A percentile compares a stretch with the other conserved stretches of the same genome.
These are phyloP conservation scores for Marsdenia floribunda DNA, from an alignment of 257 asterid species.

Conservation along the genomic window DNA sequence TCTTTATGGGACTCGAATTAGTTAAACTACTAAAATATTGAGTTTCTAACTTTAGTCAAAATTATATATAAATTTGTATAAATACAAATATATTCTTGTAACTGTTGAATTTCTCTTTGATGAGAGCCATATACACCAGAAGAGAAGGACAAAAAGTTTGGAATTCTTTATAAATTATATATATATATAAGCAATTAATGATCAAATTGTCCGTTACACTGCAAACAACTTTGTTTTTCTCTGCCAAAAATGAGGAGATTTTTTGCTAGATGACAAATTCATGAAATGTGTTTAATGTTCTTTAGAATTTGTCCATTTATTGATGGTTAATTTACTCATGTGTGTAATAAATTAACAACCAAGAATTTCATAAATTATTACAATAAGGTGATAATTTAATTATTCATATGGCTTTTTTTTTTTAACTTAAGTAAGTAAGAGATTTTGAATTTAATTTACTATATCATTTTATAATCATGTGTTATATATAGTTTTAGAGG, in stretches of 20 bases:
- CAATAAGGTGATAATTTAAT: no score
- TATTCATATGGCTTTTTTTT: no score
- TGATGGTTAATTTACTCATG: no score
- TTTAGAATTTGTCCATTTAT: neutral
- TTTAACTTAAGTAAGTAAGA: no score
- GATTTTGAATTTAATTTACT: no score
- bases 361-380: no score
- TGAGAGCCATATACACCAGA: neutral
- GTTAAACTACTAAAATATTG: no score
- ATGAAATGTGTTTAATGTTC: neutral
- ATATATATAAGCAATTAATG: neutral
- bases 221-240: neutral
- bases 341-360: no score
- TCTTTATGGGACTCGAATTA: slow-evolving; percentile 6
- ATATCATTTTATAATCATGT: no score
- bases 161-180: neutral
- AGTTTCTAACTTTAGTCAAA: no score
- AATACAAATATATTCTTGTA: slow-evolving; percentile 17
- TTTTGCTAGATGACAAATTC: neutral
- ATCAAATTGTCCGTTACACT: slow-evolving; percentile 3
- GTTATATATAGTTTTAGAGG: no score
- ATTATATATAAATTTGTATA: no score
- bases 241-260: neutral
- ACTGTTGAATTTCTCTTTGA: slow-evolving; percentile 33
- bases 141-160: slow-evolving; percentile 7